Evolutionary conservation across 257 asterid genomes (phyloP), one percentile per base, ranked within the genome.

Genomic region (Echites panduratus): DNA sequence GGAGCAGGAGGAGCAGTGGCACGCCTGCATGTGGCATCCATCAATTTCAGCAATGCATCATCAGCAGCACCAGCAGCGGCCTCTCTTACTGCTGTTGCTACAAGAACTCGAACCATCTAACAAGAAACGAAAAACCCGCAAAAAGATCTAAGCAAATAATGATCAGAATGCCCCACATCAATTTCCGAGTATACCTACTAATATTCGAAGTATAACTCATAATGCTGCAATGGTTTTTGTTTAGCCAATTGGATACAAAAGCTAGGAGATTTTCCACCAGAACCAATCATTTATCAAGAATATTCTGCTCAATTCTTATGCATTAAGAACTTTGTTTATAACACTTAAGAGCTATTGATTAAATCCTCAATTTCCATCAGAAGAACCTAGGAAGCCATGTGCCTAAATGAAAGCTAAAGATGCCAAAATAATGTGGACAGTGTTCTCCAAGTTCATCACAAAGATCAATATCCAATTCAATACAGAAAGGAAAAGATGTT

Each of bases 1-100:
- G 99, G 98, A 7, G 99, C 97, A 13, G 99, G 99, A 1, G 98
- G 98, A 29, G 98, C 96, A 38, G 99, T 94, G 71, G 99, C 98
- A 20, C 98, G 96, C 75, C 99, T 81, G 70, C 99, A 94, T 1
- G 97, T 86, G 45, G 99, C 97, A 32, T 88, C 98, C 90, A 90
- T 90, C 85, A 95, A 87, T 84, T 82, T 89, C 76, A 90, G 80
- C 84, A 95, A 76, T 24, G 90, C 86, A 70, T 88, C 94, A 5
- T 87, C 96, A 10, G 83, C 93, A 4, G 98, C 98, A 61, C 97
- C 98, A 12, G 99, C 98, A 52, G 95, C 97, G 35, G 99, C 97
- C 85, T 94, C 99, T 77, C 99, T 85, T 35, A 94, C 81, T 38
- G 88, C 88, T 1, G 97, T 95, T 48, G 98, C 98, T 70, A 95